phyloP scores from a whole-genome alignment of 495 filamentous ascomycete genomes.

The Bryoglossum gracile region DNA sequence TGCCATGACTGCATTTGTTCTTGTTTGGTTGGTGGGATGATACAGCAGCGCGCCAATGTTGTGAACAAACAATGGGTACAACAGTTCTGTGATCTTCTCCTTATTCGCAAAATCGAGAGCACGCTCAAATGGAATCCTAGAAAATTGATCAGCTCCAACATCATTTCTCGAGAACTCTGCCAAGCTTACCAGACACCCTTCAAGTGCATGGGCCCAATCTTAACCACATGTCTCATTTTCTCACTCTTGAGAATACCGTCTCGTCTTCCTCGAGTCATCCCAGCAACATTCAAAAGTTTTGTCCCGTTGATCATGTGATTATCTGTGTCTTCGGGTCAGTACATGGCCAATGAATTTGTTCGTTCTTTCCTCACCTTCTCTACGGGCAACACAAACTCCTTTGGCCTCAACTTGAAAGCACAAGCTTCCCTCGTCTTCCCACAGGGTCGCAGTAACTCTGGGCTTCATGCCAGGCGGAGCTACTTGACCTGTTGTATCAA shows the following conservation, averaged over 20 bases:
- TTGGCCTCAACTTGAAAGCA: conserved; percentile 98
- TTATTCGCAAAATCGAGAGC: conserved; percentile 98
- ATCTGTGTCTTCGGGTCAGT: conserved; percentile 44
- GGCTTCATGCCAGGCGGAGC: conserved; percentile 97
- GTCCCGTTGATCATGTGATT: conserved; percentile 99
- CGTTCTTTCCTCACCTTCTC: conserved; percentile 63
- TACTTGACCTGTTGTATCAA: conserved; percentile 86
- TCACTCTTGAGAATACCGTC: conserved; percentile 98
- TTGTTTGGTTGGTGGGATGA: conserved; percentile 79
- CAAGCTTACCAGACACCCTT: conserved; percentile 91
- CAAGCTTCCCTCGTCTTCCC: conserved; percentile 96
- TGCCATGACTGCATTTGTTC: conserved; percentile 81
- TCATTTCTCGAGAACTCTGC: not conserved
- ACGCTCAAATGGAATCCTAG: conserved; percentile 94
- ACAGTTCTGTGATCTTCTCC: conserved; percentile 93
- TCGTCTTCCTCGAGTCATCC: conserved; percentile 92
- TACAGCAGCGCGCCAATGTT: conserved; percentile 94
- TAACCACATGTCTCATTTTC: conserved; percentile 92
- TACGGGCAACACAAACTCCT: conserved; percentile 88
- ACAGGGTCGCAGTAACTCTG: conserved; percentile 92
- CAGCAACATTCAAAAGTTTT: conserved; percentile 92
- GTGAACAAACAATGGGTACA: conserved; percentile 96
- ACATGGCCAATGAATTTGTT: not conserved
- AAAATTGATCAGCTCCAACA: conserved; percentile 15
- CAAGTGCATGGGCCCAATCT: conserved; percentile 97